Evolutionary conservation across 768 basidiomycete species (phyloP).

Genomic region (Hirschioporus abietinus): DNA sequence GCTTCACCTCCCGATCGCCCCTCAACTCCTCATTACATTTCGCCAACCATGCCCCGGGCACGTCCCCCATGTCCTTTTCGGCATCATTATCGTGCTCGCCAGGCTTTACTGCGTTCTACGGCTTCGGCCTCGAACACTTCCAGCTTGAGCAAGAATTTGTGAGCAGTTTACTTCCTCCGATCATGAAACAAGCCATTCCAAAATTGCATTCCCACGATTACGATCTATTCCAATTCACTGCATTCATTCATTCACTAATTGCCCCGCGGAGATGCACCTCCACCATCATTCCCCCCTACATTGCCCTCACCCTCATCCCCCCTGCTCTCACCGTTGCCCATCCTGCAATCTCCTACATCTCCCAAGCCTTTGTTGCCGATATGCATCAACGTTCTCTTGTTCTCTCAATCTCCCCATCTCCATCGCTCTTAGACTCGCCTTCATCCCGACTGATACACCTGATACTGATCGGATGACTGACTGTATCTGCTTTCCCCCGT

Average conservation of each 20-base stretch:
- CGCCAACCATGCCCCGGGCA: not conserved
- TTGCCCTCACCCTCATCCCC: not conserved
- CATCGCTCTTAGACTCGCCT: not conserved
- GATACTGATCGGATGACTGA: not conserved
- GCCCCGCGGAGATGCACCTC: not conserved
- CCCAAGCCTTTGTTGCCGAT: not conserved
- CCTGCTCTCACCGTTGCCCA: not conserved
- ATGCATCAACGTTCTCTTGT: not conserved
- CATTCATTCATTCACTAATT: not conserved
- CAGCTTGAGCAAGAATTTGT: conserved; percentile 5
- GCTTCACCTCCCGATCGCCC: conserved; percentile 2
- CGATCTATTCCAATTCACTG: not conserved
- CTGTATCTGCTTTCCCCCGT: not conserved
- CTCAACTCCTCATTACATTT: not conserved
- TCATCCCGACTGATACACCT: not conserved
- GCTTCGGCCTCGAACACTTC: not conserved
- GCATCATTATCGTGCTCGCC: conserved; percentile 3
- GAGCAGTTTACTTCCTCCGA: not conserved
- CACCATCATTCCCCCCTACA: not conserved
- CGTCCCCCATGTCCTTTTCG: conserved; percentile 3
- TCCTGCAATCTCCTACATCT: not conserved
- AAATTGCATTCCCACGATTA: not conserved
- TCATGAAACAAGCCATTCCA: not conserved
- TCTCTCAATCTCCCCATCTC: too few species aligned
- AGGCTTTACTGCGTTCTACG: not conserved